A percentile compares a stretch with the other conserved stretches of the same genome.
Conservation (phyloP, 345 rosid genomes). For the Brassica rapa region DNA sequence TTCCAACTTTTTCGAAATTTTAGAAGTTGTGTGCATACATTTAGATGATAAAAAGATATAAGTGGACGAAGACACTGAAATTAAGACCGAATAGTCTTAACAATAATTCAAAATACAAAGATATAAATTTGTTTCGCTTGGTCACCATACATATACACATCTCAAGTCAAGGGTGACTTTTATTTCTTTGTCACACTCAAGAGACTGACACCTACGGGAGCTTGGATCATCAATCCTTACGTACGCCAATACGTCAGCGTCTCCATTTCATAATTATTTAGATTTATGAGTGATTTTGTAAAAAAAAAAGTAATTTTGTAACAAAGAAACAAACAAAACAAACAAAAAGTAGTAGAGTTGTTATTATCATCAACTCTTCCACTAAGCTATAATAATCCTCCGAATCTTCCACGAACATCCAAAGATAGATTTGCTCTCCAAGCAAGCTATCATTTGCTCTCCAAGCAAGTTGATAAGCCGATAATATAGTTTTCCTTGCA, state of each 20-base stretch:
- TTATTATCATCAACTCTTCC: not conserved
- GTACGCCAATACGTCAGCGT: not conserved
- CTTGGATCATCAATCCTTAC: not conserved
- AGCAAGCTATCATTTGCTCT: not conserved
- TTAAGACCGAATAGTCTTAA: too few relatives aligned
- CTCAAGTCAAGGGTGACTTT: not conserved
- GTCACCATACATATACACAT: not conserved
- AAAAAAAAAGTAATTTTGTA: not conserved
- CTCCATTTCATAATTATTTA: not conserved
- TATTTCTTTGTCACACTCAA: not conserved
- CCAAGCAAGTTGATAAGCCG: not conserved
- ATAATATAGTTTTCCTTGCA: not conserved
- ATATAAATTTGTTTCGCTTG: not conserved
- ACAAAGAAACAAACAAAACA: not conserved
- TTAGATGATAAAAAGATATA: too few relatives aligned
- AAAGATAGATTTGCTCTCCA: not conserved
- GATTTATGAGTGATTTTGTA: not conserved
- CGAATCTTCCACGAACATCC: not conserved
- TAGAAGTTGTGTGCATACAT: too few relatives aligned
- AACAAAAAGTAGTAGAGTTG: not conserved
- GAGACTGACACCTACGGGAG: not conserved
- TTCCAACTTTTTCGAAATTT: too few relatives aligned
- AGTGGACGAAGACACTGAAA: too few relatives aligned
- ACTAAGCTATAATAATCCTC: not conserved
- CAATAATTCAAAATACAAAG: too few relatives aligned